phyloP scores from a whole-genome alignment of 371 early-diverging fungal genomes.

The Apophysomyces sp. region DNA sequence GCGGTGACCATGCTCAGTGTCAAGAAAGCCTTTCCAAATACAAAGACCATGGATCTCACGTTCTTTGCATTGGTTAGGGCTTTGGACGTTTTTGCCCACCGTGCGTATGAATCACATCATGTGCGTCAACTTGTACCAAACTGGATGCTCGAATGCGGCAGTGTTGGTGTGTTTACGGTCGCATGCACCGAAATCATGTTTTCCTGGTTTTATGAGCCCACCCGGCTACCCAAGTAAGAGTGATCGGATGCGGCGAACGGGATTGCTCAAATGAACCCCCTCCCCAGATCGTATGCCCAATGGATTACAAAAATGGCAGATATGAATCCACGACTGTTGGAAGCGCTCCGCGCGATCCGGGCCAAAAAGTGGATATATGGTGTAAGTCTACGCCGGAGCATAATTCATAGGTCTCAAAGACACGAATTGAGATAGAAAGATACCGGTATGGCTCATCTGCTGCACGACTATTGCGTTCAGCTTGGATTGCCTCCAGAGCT shows the following conservation, averaged over 20 bases:
- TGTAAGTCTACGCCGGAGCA: slow-evolving; percentile 28
- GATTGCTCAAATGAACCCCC: background rate
- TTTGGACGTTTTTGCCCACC: slow-evolving; percentile 55
- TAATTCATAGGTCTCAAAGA: too few species aligned
- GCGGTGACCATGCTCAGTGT: slow-evolving; percentile 26
- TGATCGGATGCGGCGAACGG: background rate
- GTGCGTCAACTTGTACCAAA: slow-evolving; percentile 43
- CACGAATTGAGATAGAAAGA: slow-evolving; percentile 31
- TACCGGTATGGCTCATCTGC: slow-evolving; percentile 26
- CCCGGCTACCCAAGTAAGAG: slow-evolving; percentile 54
- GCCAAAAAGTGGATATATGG: slow-evolving; percentile 49
- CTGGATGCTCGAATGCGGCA: slow-evolving; percentile 54
- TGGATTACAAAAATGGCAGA: slow-evolving; percentile 68
- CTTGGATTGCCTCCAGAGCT: slow-evolving; percentile 36
- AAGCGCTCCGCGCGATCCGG: slow-evolving; percentile 47
- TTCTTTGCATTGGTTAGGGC: slow-evolving; percentile 62
- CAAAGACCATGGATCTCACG: slow-evolving; percentile 57
- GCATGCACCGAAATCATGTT: slow-evolving; percentile 66
- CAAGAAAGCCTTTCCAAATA: slow-evolving; percentile 33
- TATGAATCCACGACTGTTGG: slow-evolving; percentile 56
- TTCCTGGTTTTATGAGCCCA: slow-evolving; percentile 60
- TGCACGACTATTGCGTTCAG: slow-evolving; percentile 35
- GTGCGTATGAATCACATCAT: slow-evolving; percentile 23
- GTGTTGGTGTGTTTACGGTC: slow-evolving; percentile 53
- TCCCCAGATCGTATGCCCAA: slow-evolving; percentile 48